Conservation (phyloP, 192 early-diverging fungal species). For the Umbelopsis sp. region DNA sequence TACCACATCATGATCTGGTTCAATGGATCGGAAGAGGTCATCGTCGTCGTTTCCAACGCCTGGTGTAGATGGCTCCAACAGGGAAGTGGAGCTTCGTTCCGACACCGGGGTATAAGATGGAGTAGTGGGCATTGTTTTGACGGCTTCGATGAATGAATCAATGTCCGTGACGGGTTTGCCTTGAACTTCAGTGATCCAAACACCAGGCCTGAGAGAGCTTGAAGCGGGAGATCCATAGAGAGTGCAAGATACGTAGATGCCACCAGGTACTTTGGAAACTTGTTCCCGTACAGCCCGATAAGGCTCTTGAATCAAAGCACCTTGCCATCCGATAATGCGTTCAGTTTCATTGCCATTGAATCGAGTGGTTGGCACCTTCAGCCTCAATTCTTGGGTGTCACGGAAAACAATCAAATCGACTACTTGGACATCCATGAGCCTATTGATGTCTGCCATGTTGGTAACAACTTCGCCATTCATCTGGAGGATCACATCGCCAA, state of each 20-base stretch:
- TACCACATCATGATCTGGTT: constrained; percentile 36
- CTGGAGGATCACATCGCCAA: constrained; percentile 66
- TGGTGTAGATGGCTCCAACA: not conserved
- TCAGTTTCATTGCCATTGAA: constrained; percentile 55
- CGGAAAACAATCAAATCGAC: constrained; percentile 70
- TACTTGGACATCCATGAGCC: constrained; percentile 42
- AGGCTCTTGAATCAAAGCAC: constrained; percentile 74
- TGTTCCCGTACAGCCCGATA: constrained; percentile 57
- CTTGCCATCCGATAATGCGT: constrained; percentile 82
- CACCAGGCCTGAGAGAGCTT: constrained; percentile 52
- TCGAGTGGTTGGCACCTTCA: constrained; percentile 67
- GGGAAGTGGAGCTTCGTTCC: not conserved
- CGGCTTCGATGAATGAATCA: constrained; percentile 60
- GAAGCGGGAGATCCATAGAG: constrained; percentile 65
- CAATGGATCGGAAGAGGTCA: not conserved
- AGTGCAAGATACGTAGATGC: constrained; percentile 52
- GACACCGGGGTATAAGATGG: constrained; percentile 37
- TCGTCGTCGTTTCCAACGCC: not conserved
- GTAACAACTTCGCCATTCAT: constrained; percentile 64
- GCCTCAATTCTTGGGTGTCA: constrained; percentile 62
- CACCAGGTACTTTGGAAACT: constrained; percentile 55
- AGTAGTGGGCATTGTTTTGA: constrained; percentile 44
- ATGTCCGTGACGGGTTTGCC: constrained; percentile 51
- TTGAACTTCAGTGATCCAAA: constrained; percentile 70
- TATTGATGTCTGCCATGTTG: constrained; percentile 58